Evolutionary conservation across 78 protist genomes (phyloP), one percentile per base, ranked within the genome.

Genomic region (Emiliania huxleyi): DNA sequence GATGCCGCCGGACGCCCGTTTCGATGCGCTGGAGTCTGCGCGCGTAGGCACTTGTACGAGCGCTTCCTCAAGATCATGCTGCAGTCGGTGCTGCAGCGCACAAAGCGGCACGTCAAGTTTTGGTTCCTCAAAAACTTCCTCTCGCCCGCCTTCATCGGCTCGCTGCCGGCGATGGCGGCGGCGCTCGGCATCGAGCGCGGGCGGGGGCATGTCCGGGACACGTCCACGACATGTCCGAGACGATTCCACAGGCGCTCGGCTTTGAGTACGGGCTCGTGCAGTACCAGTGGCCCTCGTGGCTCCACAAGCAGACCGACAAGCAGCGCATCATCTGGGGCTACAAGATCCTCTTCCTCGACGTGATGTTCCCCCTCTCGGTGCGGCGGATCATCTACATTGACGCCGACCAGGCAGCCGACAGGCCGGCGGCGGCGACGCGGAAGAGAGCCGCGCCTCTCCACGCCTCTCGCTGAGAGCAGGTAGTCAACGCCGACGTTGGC

Each of bases 261-360:
- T 98, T 98, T 94, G 96, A 96, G 38, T 94, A 92, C 88, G 98
- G 95, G 56, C 85, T 99, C 35, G 98, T 99, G 35, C 96, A 96
- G 37, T 99, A 99, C 97, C 91, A 97, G 92, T 99, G 99, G 99
- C 99, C 99, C 48, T 21, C 45, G 52, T 99, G 98, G 98, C 94
- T 99, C 37, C 92, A 90, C 73, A 69, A 79, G 90, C 99, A 98
- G 95, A 93, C 98, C 23, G 97, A 97, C 84, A 98, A 98, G 94
- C 97, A 96, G 91, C 96, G 99, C 40, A 93, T 97, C 84, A 98
- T 99, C 90, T 99, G 99, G 99, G 99, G 95, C 48, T 93, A 96
- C 95, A 98, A 99, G 97, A 96, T 99, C 49, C 95, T 99, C 23
- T 98, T 99, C 94, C 93, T 98, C n/a, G 99, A 99, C 93, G 99